Evolutionary conservation across 352 stramenopile species (phyloP).

Genomic region (Phytophthora pseudosyringae): DNA sequence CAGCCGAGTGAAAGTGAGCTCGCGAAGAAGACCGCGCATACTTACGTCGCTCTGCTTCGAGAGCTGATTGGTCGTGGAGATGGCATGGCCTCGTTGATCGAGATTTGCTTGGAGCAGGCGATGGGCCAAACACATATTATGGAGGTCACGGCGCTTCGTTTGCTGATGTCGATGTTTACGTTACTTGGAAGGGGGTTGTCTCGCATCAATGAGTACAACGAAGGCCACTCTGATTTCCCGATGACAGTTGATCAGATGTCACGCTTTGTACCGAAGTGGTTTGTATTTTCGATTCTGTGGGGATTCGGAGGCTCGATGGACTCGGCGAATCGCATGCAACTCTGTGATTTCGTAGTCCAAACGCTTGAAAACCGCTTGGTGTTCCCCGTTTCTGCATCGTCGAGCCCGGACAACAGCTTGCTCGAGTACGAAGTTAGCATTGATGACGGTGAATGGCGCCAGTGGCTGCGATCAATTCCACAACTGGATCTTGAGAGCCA

Average conservation of each 20-base stretch:
- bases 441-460: slow-evolving; percentile 96
- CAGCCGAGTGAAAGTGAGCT: slow-evolving; percentile 72
- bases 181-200: slow-evolving; percentile 95
- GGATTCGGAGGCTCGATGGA: slow-evolving; percentile 98
- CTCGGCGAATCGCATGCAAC: slow-evolving; percentile 90
- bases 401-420: slow-evolving; percentile 81
- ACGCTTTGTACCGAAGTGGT: slow-evolving; percentile 96
- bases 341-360: slow-evolving; percentile 92
- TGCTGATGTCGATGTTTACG: slow-evolving; percentile 97
- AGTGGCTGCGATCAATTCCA: slow-evolving; percentile 97
- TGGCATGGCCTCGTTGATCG: slow-evolving; percentile 83
- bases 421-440: slow-evolving; percentile 98
- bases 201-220: slow-evolving; percentile 98
- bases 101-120: slow-evolving; percentile 93
- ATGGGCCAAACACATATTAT: slow-evolving; percentile 95
- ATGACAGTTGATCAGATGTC: slow-evolving; percentile 97
- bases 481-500: slow-evolving; percentile 98
- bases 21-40: slow-evolving; percentile 68
- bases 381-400: slow-evolving; percentile 76
- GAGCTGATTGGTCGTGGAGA: slow-evolving; percentile 62
- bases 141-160: slow-evolving; percentile 93
- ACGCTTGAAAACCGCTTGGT: slow-evolving; percentile 88
- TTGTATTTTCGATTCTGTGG: slow-evolving; percentile 98
- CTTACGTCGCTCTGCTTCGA: slow-evolving; percentile 66
- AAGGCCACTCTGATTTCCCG: slow-evolving; percentile 98